Base-by-base conservation (phyloP, 306 rosid genomes). In the Trifolium pratense region DNA sequence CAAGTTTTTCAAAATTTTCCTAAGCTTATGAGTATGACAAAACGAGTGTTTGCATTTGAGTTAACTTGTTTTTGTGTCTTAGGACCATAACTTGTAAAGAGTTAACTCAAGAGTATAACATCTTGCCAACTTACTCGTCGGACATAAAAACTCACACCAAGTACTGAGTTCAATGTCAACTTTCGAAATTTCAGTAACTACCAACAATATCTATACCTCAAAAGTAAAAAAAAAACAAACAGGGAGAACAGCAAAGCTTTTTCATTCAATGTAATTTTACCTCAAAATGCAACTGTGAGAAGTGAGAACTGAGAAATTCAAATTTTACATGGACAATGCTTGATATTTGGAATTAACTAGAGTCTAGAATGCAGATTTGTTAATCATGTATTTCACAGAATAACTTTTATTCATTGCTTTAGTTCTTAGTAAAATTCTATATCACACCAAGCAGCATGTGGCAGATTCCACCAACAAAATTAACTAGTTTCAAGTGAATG, bases 381-480 rank as follows among this genome's bases (percentile, higher is more conserved):
- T 56, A 43, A 23, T 5, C 36, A 20, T 53, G 51, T 64, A 71
- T 42, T 64, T 43, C 55, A 64, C 32, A 43, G 5, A 43, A 34
- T 56, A 65, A n/a, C 55, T 72, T n/a, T 32, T 66, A n/a, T 45
- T 43, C 32, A 43, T 73, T 46, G 64, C 70, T 52, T 10, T 17
- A 71, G 43, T 43, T 43, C 65, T 46, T 36, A 18, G 16, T 58
- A 61, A 51, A 29, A 56, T 49, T 65, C 40, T 17, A 57, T 20
- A 64, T 32, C 81, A 64, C 55, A 64, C 55, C 60, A 45, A 55
- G 55, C 16, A 72, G 74, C 45, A 7, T 18, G 40, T 56, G 51
- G 69, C 55, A 72, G 77, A 66, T 14, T 43, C 67, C 25, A 32
- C 43, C 58, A 73, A 23, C 43, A 31, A 32, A 49, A 18, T 74